Conservation (phyloP, 495 filamentous ascomycete species). For the Staphylotrichum longicolle region DNA sequence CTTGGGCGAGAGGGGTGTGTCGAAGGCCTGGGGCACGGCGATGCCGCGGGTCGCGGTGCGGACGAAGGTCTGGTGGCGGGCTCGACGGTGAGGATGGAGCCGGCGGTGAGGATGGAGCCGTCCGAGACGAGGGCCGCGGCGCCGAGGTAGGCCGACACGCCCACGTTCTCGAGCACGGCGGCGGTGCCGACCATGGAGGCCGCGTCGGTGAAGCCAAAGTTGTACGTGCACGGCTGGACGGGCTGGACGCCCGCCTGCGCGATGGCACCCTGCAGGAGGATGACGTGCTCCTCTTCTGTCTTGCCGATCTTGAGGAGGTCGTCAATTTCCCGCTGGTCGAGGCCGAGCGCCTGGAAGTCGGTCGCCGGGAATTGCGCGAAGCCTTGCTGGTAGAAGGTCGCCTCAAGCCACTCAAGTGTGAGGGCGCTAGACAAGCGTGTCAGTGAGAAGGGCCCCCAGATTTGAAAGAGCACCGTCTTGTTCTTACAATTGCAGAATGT, state of each 20-base stretch:
- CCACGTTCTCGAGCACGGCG: slow-evolving; percentile 60
- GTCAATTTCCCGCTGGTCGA: slow-evolving; percentile 47
- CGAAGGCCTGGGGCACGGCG: slow-evolving; percentile 59
- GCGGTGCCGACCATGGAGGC: slow-evolving; percentile 59
- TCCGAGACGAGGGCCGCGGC: slow-evolving; percentile 57
- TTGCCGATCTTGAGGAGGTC: slow-evolving; percentile 52
- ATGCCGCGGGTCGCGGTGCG: slow-evolving; percentile 46
- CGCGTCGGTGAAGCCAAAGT: slow-evolving; percentile 61
- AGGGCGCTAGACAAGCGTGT: slow-evolving; percentile 49
- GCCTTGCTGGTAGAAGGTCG: slow-evolving; percentile 59
- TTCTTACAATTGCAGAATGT: slow-evolving; percentile 70
- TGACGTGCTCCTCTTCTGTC: slow-evolving; percentile 58
- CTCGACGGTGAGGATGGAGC: slow-evolving; percentile 60
- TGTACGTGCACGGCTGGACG: slow-evolving; percentile 59
- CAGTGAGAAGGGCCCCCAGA: background rate
- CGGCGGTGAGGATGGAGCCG: slow-evolving; percentile 54
- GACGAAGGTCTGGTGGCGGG: slow-evolving; percentile 61
- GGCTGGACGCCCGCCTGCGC: slow-evolving; percentile 53
- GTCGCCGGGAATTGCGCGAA: slow-evolving; percentile 58
- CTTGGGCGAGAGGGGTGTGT: slow-evolving; percentile 55
- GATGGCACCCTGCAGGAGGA: slow-evolving; percentile 54
- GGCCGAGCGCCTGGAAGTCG: slow-evolving; percentile 57
- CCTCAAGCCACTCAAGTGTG: slow-evolving; percentile 63
- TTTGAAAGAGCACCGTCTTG: background rate
- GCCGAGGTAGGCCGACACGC: slow-evolving; percentile 61